Evolutionary conservation across 2,329 filamentous ascomycete species (phyloP).

Genomic region (Sporothrix curviconia): DNA sequence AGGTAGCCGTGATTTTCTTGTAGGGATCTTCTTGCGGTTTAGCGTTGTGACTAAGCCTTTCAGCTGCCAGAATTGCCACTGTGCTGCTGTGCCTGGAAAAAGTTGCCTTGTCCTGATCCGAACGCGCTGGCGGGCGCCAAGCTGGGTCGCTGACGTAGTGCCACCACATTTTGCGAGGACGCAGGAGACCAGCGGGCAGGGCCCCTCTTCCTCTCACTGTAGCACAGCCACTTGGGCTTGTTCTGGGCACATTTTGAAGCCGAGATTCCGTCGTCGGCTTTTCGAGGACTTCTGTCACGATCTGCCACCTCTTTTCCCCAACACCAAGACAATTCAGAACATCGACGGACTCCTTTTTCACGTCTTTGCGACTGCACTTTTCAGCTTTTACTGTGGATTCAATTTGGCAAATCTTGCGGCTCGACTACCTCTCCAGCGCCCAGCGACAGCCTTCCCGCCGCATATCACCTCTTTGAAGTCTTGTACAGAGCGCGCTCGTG

Average conservation of each 20-base stretch:
- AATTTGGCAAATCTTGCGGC: background rate
- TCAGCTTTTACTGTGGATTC: background rate
- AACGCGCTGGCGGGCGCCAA: background rate
- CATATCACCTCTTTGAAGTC: background rate
- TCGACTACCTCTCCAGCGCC: background rate
- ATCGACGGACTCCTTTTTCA: background rate
- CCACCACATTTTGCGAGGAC: background rate
- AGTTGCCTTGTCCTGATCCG: background rate
- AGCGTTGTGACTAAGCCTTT: background rate
- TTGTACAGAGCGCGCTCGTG: background rate
- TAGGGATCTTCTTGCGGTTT: background rate
- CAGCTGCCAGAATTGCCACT: background rate
- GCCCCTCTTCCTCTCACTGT: background rate
- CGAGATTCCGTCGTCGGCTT: background rate
- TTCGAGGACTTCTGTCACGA: background rate
- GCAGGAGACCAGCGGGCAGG: no score
- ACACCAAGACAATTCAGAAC: background rate
- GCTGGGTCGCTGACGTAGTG: conserved; percentile 9
- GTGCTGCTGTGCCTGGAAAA: no score
- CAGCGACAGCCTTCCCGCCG: background rate
- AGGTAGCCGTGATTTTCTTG: background rate
- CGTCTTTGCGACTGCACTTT: background rate
- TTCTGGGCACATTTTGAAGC: background rate
- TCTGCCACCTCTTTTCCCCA: background rate
- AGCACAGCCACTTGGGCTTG: conserved; percentile 11